These are phyloP conservation scores for Ustilago tritici DNA, from an alignment of 1,284 basidiomycete species.

Conservation along the genomic window DNA sequence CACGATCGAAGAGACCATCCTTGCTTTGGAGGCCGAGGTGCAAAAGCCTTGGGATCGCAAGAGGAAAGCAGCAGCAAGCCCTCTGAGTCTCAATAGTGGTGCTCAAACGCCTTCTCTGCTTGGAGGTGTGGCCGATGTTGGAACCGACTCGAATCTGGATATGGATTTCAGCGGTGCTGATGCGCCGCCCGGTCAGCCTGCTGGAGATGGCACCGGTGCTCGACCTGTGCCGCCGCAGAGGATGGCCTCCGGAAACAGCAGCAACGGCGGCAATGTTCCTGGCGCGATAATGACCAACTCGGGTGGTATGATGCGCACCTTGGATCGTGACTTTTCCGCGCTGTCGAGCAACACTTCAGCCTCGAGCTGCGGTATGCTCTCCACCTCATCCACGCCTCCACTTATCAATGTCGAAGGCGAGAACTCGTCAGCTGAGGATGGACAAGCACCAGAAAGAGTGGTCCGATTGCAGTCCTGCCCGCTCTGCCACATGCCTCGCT, in stretches of 20 bases:
- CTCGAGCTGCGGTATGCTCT: slow-evolving; percentile 31
- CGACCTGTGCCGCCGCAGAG: slow-evolving; percentile 15
- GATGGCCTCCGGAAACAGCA: not conserved
- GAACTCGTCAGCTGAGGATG: slow-evolving; percentile 15
- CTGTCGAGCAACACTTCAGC: slow-evolving; percentile 29
- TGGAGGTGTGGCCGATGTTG: slow-evolving; percentile 31
- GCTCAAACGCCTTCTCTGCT: slow-evolving; percentile 45
- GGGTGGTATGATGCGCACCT: slow-evolving; percentile 25
- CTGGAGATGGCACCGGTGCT: not conserved
- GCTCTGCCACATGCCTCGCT: slow-evolving; percentile 86
- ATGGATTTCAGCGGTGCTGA: slow-evolving; percentile 52
- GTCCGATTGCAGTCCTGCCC: slow-evolving; percentile 96
- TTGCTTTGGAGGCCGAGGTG: slow-evolving; percentile 55
- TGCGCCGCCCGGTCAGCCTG: slow-evolving; percentile 39
- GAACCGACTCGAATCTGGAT: slow-evolving; percentile 32
- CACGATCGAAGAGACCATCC: slow-evolving; percentile 77
- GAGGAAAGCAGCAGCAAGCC: slow-evolving; percentile 15
- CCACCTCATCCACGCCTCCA: slow-evolving; percentile 30
- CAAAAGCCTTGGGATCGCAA: slow-evolving; percentile 57
- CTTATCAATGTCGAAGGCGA: slow-evolving; percentile 32
- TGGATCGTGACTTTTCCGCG: slow-evolving; percentile 40
- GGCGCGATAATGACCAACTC: slow-evolving; percentile 24
- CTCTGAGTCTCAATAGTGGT: slow-evolving; percentile 33
- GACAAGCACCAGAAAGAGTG: slow-evolving; percentile 76
- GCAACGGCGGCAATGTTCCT: not conserved